Base-by-base conservation (phyloP, 345 rosid genomes). In the Mercurialis annua region DNA sequence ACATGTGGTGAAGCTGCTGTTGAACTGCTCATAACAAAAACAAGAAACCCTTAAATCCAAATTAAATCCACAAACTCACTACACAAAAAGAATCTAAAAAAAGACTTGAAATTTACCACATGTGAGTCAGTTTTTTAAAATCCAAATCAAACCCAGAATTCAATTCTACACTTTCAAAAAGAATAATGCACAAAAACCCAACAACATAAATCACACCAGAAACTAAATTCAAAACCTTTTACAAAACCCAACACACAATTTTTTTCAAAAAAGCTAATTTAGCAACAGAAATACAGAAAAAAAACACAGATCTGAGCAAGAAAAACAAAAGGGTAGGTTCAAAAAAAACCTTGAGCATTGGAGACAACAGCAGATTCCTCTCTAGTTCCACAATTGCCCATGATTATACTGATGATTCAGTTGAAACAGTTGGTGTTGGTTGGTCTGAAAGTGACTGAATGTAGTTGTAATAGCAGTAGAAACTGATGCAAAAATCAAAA, bases 341-440 rank as follows among this genome's bases (percentile, higher is more conserved):
- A 40, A 40, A 40, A 27, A 62, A 31, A 47, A 84, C 93, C 97
- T 88, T 92, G 98, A 79, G 90, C 90, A 72, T 80, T 78, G 76
- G 94, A 80, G 75, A 89, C 92, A 33, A 80, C 88, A 64, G 87
- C 90, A 77, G 97, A 85, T 72, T 94, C 96, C 81, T 90, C 99
- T 82, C 95, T 81, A 66, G 97, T 94, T 62, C 96, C 96, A 63
- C 99, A 94, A 84, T 90, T 90, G 67, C 97, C 99, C 99, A 93
- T 93, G 31, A 40, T 55, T 68, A 47, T 27, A 44, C 1, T 42
- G 21, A 29, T 7, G 59, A 1, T 51, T 38, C 5, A 38, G 20
- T n/a, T n/a, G n/a, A n/a, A n/a, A n/a, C n/a, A n/a, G n/a, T n/a
- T 54, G 70, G 46, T 33, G 50, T 2, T 42, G 21, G 29, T 40